These are phyloP conservation scores for Mortierella claussenii DNA, from an alignment of 192 early-diverging fungal species.

Conservation along the genomic window DNA sequence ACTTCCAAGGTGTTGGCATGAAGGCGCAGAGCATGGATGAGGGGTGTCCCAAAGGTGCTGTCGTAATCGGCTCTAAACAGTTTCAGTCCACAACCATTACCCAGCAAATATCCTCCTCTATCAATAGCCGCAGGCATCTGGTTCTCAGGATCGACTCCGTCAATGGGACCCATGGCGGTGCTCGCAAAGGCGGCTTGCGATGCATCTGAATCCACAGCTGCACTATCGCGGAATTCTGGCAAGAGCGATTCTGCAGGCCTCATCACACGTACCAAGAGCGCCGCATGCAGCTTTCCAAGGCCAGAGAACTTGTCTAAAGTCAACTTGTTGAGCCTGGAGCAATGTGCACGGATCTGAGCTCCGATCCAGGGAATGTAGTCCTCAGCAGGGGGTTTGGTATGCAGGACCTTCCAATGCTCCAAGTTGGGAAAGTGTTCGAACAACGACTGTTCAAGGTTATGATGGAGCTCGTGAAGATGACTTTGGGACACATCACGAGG, in stretches of 20 bases:
- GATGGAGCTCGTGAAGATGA: not conserved
- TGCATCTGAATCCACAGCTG: too few species aligned
- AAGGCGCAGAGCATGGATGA: not conserved
- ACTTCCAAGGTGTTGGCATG: not conserved
- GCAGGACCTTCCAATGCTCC: not conserved
- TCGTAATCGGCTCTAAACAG: not conserved
- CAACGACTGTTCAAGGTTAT: not conserved
- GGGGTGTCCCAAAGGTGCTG: not conserved
- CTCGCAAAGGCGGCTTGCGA: not conserved
- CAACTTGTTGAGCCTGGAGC: slow-evolving; percentile 6
- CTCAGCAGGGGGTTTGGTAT: not conserved
- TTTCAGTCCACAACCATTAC: not conserved
- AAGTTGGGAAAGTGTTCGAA: slow-evolving; percentile 6
- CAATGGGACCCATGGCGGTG: not conserved
- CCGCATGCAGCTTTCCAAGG: not conserved
- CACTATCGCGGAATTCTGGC: not conserved
- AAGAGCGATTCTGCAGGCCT: not conserved
- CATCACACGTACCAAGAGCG: not conserved
- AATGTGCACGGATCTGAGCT: not conserved
- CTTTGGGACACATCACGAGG: not conserved
- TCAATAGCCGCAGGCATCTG: not conserved
- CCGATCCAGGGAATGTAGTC: not conserved
- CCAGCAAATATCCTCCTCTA: not conserved
- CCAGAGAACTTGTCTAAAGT: not conserved
- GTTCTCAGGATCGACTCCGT: not conserved